These are phyloP conservation scores for Colletotrichum caudatum DNA, from an alignment of 2,329 filamentous ascomycete species.

Conservation along the genomic window DNA sequence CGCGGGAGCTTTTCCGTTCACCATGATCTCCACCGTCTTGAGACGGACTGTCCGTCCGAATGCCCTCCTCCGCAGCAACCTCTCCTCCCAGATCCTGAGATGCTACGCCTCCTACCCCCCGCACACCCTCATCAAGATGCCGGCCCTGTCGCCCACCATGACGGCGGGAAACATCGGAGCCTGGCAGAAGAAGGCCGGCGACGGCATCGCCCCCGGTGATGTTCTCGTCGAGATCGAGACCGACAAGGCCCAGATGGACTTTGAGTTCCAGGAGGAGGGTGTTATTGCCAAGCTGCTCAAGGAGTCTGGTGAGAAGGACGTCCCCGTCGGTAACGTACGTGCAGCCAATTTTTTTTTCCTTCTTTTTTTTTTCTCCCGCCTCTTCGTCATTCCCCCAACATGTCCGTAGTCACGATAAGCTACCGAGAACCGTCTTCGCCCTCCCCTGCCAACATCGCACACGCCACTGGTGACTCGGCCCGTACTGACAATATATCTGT, in stretches of 20 bases:
- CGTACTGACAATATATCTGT: slow-evolving; percentile 35
- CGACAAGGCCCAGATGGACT: slow-evolving; percentile 99
- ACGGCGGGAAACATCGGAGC: slow-evolving; percentile 93
- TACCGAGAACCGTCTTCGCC: not conserved
- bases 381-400: slow-evolving; percentile 10
- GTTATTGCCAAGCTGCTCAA: slow-evolving; percentile 94
- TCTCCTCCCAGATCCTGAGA: slow-evolving; percentile 68
- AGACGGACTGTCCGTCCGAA: slow-evolving; percentile 71
- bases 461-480: not conserved
- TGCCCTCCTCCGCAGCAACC: slow-evolving; percentile 63
- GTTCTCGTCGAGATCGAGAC: slow-evolving; percentile 99
- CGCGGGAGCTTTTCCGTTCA: slow-evolving; percentile 45
- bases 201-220: slow-evolving; percentile 88
- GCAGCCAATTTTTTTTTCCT: slow-evolving; percentile 1
- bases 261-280: slow-evolving; percentile 99
- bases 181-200: slow-evolving; percentile 98
- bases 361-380: slow-evolving; percentile 32
- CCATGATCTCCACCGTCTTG: slow-evolving; percentile 73
- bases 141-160: slow-evolving; percentile 98
- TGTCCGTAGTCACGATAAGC: slow-evolving; percentile 15
- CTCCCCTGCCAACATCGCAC: slow-evolving; percentile 36
- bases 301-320: slow-evolving; percentile 92
- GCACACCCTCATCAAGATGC: slow-evolving; percentile 97
- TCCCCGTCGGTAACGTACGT: slow-evolving; percentile 93
- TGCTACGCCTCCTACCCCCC: slow-evolving; percentile 88